Evolutionary conservation across 192 early-diverging fungal genomes (phyloP), one percentile per base, ranked within the genome.

Genomic region (Entrophospora sp.): DNA sequence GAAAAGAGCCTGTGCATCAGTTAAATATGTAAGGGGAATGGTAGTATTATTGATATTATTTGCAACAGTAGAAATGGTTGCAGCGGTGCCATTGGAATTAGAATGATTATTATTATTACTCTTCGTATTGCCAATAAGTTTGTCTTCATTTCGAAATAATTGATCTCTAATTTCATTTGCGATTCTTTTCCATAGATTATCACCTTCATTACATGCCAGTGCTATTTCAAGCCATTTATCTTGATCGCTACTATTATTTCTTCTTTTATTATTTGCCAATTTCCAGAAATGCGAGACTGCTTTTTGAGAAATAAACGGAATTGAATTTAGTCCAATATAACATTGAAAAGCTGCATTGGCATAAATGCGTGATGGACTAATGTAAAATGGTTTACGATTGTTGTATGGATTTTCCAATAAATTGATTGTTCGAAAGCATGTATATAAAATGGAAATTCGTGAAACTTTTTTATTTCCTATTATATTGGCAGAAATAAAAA

Each of bases 171-270:
- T 55, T 37, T 25, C 25, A 40, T 65, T 40, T 8, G 27, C 51
- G 20, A 55, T 20, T 18, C 22, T 36, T 65, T 53, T 51, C 64
- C 64, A 65, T 10, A 55, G 25, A 28, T 65, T 30, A 32, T 22
- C 53, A 10, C 18, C 30, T 28, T 49, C 35, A 28, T 65, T 37
- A 42, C 46, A 18, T 6, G 16, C 38, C 18, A 65, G 25, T 25
- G 49, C 64, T 0, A 65, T 53, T 53, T 55, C 64, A 24, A 55
- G 22, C 64, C 64, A 65, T 65, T 53, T 65, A 13, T 52, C 64
- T 38, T 49, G 49, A 16, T 32, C 7, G 6, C 48, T 16, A 53
- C 5, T 20, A 4, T 22, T 32, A n/a, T 6, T 34, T 53, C 32
- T 22, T 25, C 34, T 64, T 35, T 35, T 28, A 27, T 65, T 65